A percentile compares a stretch with the other conserved stretches of the same genome.
phyloP scores from a whole-genome alignment of 768 basidiomycete genomes.

The Termitomyces sp. region DNA sequence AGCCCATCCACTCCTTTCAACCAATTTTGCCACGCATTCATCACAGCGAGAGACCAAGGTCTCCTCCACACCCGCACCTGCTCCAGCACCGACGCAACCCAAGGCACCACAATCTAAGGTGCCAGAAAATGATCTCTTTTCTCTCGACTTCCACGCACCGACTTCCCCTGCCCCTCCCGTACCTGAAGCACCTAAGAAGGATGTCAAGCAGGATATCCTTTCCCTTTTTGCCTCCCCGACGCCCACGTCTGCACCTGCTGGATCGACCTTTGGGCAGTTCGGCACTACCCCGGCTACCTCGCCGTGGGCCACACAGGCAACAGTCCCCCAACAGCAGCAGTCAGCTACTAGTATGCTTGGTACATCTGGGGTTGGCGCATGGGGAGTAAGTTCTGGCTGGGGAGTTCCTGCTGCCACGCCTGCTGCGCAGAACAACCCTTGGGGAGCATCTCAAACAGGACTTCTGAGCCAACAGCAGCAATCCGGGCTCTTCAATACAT shows the following conservation, averaged over 20 bases:
- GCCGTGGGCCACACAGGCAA: conserved; percentile 27
- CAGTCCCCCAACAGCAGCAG: conserved; percentile 10
- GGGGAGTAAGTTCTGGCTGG: conserved; percentile 73
- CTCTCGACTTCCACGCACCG: conserved; percentile 81
- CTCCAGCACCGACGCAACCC: conserved; percentile 24
- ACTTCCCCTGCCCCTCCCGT: conserved; percentile 23
- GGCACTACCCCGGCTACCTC: conserved; percentile 20
- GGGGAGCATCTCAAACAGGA: conserved; percentile 28
- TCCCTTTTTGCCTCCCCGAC: conserved; percentile 66
- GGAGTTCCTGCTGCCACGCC: conserved; percentile 27
- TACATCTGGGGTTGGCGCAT: conserved; percentile 48
- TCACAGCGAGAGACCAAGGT: conserved; percentile 13
- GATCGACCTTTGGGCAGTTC: conserved; percentile 33
- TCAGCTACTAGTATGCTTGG: conserved; percentile 53
- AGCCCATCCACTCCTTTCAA: conserved; percentile 53
- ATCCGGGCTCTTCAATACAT: conserved; percentile 42
- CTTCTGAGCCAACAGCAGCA: conserved; percentile 22
- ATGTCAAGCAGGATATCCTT: conserved; percentile 82
- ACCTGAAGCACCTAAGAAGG: conserved; percentile 48
- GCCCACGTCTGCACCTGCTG: conserved; percentile 28
- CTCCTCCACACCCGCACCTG: conserved; percentile 22
- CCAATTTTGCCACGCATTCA: conserved; percentile 24
- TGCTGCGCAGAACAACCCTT: conserved; percentile 37
- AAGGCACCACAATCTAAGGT: conserved; percentile 31
- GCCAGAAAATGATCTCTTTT: conserved; percentile 68